phyloP scores from a whole-genome alignment of 2,329 filamentous ascomycete species.

The Fusarium praegraminearum region DNA sequence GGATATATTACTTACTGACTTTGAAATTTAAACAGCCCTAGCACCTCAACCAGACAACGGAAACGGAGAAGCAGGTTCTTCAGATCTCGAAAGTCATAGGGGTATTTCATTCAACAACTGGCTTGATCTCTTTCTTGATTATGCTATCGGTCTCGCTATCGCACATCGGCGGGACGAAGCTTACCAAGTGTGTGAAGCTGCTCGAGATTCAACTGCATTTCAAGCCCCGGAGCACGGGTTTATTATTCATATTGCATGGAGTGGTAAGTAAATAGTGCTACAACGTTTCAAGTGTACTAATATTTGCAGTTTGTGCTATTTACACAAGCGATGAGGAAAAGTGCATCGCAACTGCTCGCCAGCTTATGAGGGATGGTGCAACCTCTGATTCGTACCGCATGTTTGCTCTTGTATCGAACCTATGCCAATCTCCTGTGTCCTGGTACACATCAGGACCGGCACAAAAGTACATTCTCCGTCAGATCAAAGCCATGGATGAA shows the following conservation, averaged over 20 bases:
- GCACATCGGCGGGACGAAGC: conserved; percentile 75
- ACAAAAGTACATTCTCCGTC: conserved; percentile 91
- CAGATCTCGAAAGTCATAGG: conserved; percentile 67
- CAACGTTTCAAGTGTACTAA: conserved; percentile 20
- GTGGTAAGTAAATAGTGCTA: conserved; percentile 62
- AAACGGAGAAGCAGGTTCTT: conserved; percentile 45
- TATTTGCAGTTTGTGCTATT: conserved; percentile 78
- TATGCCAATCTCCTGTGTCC: conserved; percentile 77
- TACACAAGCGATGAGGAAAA: conserved; percentile 83
- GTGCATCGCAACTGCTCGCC: conserved; percentile 78
- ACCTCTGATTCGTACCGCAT: conserved; percentile 88
- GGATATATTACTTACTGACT: conserved; percentile 15
- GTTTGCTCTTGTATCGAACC: conserved; percentile 80
- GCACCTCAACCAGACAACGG: conserved; percentile 48
- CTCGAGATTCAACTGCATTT: conserved; percentile 85
- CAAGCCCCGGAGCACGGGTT: conserved; percentile 76
- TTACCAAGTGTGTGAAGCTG: conserved; percentile 83
- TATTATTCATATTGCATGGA: conserved; percentile 81
- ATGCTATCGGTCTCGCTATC: conserved; percentile 80
- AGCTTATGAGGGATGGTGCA: conserved; percentile 85
- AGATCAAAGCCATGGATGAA: conserved; percentile 90
- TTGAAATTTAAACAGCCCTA: conserved; percentile 46
- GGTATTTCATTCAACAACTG: conserved; percentile 85
- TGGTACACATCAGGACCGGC: conserved; percentile 85
- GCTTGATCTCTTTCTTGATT: conserved; percentile 91